A percentile compares a stretch with the other conserved stretches of the same genome.
Evolutionary conservation across 148 eudicot species (phyloP).

Genomic region (Bassia scoparia): DNA sequence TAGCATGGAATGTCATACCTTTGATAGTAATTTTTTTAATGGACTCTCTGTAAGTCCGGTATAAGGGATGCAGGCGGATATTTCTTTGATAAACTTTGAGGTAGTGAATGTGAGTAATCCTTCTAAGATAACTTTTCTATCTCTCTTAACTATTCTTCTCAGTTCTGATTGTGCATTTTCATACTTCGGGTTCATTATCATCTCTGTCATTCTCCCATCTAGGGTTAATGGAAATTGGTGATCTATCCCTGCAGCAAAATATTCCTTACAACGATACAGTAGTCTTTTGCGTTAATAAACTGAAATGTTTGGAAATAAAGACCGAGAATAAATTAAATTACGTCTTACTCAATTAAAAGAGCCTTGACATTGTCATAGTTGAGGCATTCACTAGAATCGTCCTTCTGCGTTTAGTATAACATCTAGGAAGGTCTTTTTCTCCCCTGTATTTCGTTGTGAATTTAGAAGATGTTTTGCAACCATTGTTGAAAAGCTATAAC

Average conservation of each 20-base stretch:
- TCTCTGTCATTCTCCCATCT: constrained; percentile 63
- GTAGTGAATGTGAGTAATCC: constrained; percentile 37
- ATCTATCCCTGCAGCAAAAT: constrained; percentile 61
- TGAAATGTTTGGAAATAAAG: no score
- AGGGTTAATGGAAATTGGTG: constrained; percentile 43
- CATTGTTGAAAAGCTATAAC: constrained; percentile 40
- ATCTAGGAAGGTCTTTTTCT: constrained; percentile 49
- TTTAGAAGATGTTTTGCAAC: constrained; percentile 37
- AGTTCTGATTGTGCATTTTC: constrained; percentile 52
- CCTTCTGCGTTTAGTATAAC: constrained; percentile 43
- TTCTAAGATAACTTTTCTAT: constrained; percentile 34
- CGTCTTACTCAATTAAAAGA: constrained; percentile 48
- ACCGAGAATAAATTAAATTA: no score
- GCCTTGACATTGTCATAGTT: constrained; percentile 52
- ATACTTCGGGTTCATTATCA: constrained; percentile 41
- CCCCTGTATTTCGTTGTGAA: constrained; percentile 14
- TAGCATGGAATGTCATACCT: constrained; percentile 45
- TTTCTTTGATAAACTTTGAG: constrained; percentile 56
- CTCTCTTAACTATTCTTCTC: constrained; percentile 29
- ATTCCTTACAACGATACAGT: constrained; percentile 35
- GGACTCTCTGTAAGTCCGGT: constrained; percentile 59
- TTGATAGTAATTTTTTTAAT: constrained; percentile 34
- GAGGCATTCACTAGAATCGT: constrained; percentile 28
- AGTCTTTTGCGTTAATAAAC: no score
- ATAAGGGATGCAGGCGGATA: constrained; percentile 47